Conservation (phyloP, 2,329 filamentous ascomycete species). For the Emydomyces testavorans region DNA sequence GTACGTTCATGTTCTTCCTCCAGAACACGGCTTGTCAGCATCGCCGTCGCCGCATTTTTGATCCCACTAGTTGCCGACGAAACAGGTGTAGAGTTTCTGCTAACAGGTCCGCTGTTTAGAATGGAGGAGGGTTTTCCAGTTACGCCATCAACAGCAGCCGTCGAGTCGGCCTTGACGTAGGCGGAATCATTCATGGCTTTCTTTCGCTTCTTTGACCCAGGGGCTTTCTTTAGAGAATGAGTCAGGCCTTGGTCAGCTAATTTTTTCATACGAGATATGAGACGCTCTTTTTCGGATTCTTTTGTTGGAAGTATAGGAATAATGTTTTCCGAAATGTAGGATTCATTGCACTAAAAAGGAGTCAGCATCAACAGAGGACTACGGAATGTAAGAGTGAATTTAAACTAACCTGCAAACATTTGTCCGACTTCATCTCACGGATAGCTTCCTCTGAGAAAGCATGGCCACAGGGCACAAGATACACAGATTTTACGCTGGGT, state of each 20-base stretch:
- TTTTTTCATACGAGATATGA: constrained; percentile 56
- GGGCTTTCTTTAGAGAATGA: constrained; percentile 76
- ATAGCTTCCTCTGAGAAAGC: constrained; percentile 82
- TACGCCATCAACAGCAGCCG: background rate
- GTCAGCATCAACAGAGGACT: constrained; percentile 6
- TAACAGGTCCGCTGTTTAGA: constrained; percentile 18
- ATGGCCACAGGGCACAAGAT: constrained; percentile 89
- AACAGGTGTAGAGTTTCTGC: constrained; percentile 26
- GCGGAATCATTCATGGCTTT: constrained; percentile 47
- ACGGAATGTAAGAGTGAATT: background rate
- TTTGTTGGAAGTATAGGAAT: constrained; percentile 68
- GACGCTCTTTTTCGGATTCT: constrained; percentile 56
- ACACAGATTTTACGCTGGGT: constrained; percentile 66
- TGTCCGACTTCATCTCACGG: constrained; percentile 60
- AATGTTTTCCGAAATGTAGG: constrained; percentile 62
- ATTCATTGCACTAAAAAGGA: constrained; percentile 54
- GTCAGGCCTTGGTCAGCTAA: constrained; percentile 62
- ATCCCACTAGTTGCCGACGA: constrained; percentile 48
- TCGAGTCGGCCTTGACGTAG: constrained; percentile 24
- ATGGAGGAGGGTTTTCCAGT: background rate
- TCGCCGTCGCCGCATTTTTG: constrained; percentile 78
- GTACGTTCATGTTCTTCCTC: constrained; percentile 75
- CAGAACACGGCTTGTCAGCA: constrained; percentile 72
- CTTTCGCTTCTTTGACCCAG: constrained; percentile 54
- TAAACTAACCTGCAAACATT: constrained; percentile 43